Conservation (phyloP, 116 monocot species). For the Zostera marina region DNA sequence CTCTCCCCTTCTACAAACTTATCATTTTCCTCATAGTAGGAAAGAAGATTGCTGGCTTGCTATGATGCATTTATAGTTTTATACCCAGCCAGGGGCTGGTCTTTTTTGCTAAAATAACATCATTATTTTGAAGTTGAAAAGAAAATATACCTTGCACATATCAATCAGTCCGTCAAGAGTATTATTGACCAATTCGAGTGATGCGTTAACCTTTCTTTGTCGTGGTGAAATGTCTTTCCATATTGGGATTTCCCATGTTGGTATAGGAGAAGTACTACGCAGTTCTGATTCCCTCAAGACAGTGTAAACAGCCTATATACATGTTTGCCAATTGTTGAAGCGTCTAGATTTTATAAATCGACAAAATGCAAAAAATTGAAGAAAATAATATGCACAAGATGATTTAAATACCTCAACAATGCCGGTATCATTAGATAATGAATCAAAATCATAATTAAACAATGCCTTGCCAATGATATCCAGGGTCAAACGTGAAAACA, state of each 20-base stretch:
- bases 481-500: constrained; percentile 77
- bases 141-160: constrained; percentile 69
- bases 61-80: no score
- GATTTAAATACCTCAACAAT: constrained; percentile 54
- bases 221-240: constrained; percentile 96
- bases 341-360: neutral
- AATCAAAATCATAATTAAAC: constrained; percentile 99
- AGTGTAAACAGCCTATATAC: constrained; percentile 70
- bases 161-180: constrained; percentile 67
- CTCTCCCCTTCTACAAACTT: no score
- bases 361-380: neutral
- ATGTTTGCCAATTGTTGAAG: constrained; percentile 1
- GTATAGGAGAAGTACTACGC: constrained; percentile 77
- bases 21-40: no score
- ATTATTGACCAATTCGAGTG: constrained; percentile 63
- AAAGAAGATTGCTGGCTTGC: no score
- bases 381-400: no score
- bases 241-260: constrained; percentile 91
- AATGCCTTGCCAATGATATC: constrained; percentile 93
- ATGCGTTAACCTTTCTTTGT: constrained; percentile 63
- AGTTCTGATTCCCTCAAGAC: constrained; percentile 70
- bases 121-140: neutral
- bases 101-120: no score
- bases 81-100: no score
- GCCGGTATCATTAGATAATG: constrained; percentile 67